Evolutionary conservation across 2,329 filamentous ascomycete genomes (phyloP).

Genomic region (Epichloe scottii): DNA sequence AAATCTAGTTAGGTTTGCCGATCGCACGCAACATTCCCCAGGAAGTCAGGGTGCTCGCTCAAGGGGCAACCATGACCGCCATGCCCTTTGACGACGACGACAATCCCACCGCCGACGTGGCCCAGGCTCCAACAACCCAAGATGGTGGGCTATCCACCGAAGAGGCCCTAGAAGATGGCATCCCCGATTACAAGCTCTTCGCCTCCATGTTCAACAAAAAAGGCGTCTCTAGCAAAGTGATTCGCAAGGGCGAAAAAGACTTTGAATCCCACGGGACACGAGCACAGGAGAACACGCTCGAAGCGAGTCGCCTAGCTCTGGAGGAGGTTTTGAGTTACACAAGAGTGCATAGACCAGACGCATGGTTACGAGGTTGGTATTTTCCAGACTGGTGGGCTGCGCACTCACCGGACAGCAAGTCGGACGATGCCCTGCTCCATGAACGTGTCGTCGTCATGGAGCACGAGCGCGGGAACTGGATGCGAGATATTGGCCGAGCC

Average conservation of each 20-base stretch:
- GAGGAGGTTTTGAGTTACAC: constrained; percentile 72
- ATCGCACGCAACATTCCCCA: too few relatives aligned
- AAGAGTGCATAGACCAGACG: constrained; percentile 57
- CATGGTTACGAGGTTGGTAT: constrained; percentile 59
- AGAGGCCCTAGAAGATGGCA: constrained; percentile 61
- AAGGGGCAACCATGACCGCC: background rate
- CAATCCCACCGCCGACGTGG: constrained; percentile 16
- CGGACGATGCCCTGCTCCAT: constrained; percentile 17
- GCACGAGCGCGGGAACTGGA: constrained; percentile 57
- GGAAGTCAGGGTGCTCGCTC: background rate
- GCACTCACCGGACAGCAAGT: constrained; percentile 7
- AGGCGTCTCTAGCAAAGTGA: constrained; percentile 46
- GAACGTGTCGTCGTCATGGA: constrained; percentile 55
- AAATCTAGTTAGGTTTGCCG: background rate
- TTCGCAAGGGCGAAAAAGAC: constrained; percentile 91
- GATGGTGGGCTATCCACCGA: constrained; percentile 27
- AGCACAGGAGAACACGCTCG: constrained; percentile 65
- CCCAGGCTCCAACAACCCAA: constrained; percentile 10
- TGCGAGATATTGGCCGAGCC: constrained; percentile 62
- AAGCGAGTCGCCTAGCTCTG: constrained; percentile 76
- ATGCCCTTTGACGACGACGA: constrained; percentile 36
- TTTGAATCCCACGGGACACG: constrained; percentile 87
- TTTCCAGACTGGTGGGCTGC: constrained; percentile 47
- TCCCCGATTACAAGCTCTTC: constrained; percentile 75
- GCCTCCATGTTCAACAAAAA: constrained; percentile 38